Percentiles rank a stretch among this genome's conserved stretches.
Evolutionary conservation across 768 basidiomycete genomes (phyloP).

Genomic region (Termitomyces sp.): DNA sequence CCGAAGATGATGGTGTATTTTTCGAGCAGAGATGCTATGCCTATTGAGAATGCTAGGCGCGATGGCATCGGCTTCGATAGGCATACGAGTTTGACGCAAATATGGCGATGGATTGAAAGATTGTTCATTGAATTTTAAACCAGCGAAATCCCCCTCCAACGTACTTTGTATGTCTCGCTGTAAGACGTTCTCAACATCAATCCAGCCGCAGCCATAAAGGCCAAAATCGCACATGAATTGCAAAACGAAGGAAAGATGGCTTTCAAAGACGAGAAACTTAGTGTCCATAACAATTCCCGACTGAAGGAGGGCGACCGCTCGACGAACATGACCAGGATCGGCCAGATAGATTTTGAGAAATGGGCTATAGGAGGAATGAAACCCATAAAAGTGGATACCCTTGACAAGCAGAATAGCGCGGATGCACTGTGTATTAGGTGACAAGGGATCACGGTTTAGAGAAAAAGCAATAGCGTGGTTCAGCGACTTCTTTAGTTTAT

Average conservation of each 20-base stretch:
- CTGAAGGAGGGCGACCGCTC: constrained; percentile 70
- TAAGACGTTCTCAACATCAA: constrained; percentile 68
- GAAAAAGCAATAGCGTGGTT: constrained; percentile 86
- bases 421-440: constrained; percentile 53
- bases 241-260: constrained; percentile 81
- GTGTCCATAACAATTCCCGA: constrained; percentile 81
- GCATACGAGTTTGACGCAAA: constrained; percentile 58
- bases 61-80: constrained; percentile 80
- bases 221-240: constrained; percentile 97
- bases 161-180: constrained; percentile 37
- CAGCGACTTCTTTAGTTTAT: constrained; percentile 65
- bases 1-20: constrained; percentile 59
- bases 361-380: constrained; percentile 76
- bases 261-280: constrained; percentile 79
- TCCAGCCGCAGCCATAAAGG: constrained; percentile 89
- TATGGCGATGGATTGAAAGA: constrained; percentile 49
- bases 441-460: constrained; percentile 64
- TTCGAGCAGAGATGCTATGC: constrained; percentile 54
- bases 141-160: constrained; percentile 29
- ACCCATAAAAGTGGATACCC: constrained; percentile 95
- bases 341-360: constrained; percentile 83
- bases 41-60: constrained; percentile 87
- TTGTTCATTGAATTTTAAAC: constrained; percentile 13
- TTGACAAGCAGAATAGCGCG: constrained; percentile 84
- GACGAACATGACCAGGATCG: constrained; percentile 65